Evolutionary conservation across 371 early-diverging fungal genomes (phyloP).

Genomic region (Capniomyces stellatus): DNA sequence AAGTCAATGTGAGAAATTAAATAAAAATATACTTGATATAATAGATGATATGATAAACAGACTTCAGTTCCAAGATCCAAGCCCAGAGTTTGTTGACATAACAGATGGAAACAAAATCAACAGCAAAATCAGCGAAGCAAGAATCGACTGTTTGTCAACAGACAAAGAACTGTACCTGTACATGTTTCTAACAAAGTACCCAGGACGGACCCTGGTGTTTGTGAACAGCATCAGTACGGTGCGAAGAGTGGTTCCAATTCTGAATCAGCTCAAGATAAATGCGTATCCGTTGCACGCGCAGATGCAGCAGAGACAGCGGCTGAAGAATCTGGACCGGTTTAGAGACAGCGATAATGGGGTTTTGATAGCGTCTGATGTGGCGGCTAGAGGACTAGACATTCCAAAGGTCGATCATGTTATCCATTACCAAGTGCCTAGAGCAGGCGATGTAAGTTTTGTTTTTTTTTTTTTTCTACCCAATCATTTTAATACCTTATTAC

Average conservation of each 20-base stretch:
- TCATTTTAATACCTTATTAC: too few species aligned
- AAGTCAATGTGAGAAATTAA: too few species aligned
- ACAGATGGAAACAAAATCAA: background rate
- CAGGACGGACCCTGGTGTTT: conserved; percentile 81
- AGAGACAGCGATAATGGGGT: conserved; percentile 44
- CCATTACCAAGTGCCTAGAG: conserved; percentile 74
- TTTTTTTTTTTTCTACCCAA: background rate
- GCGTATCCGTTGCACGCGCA: conserved; percentile 57
- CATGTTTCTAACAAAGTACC: conserved; percentile 33
- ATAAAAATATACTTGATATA: too few species aligned
- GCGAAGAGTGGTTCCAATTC: conserved; percentile 64
- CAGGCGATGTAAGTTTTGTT: conserved; percentile 32
- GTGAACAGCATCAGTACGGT: conserved; percentile 86
- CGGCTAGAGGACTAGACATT: conserved; percentile 81
- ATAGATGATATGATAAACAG: too few species aligned
- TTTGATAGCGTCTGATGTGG: conserved; percentile 79
- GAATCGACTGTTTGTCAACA: conserved; percentile 59
- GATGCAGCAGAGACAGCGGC: conserved; percentile 86
- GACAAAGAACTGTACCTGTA: conserved; percentile 83
- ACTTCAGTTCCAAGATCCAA: too few species aligned
- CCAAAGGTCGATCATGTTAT: conserved; percentile 62
- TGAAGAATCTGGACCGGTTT: conserved; percentile 84
- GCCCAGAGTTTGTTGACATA: too few species aligned
- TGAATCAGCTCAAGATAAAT: conserved; percentile 34
- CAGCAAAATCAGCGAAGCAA: conserved; percentile 31